Percentiles rank a stretch among this genome's conserved stretches.
These are phyloP conservation scores for Cucumis sativus DNA, from an alignment of 306 rosid species.

Conservation along the genomic window DNA sequence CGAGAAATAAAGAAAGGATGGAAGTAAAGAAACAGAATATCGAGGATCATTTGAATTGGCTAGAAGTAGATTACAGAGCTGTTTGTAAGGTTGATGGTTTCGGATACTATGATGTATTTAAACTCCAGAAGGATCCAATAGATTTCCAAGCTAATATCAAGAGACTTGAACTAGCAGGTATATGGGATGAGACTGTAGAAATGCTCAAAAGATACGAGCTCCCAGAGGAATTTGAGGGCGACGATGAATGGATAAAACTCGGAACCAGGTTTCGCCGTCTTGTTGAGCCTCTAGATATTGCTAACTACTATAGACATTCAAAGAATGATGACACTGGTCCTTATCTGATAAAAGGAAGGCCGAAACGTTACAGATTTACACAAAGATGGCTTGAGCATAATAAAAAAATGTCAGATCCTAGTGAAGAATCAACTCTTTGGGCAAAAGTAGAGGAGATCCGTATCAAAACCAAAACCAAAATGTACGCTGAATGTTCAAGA, in stretches of 20 bases:
- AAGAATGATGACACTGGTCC: slow-evolving; percentile 51
- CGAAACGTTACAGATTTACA: slow-evolving; percentile 41
- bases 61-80: slow-evolving; percentile 21
- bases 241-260: slow-evolving; percentile 17
- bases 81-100: slow-evolving; percentile 5
- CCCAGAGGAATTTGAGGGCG: slow-evolving; percentile 69
- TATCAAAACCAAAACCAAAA: neutral
- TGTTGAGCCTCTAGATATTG: slow-evolving; percentile 71
- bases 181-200: slow-evolving; percentile 64
- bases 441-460: slow-evolving; percentile 68
- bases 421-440: slow-evolving; percentile 53
- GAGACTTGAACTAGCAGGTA: slow-evolving; percentile 52
- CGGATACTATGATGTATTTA: slow-evolving; percentile 65
- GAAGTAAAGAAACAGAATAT: slow-evolving; percentile 2
- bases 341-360: slow-evolving; percentile 42
- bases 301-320: slow-evolving; percentile 63
- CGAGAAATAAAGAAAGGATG: slow-evolving; percentile 18
- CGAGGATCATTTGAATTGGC: neutral
- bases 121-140: slow-evolving; percentile 24
- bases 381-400: slow-evolving; percentile 65
- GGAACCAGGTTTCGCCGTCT: slow-evolving; percentile 49
- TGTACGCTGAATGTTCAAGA: neutral
- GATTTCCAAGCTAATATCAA: slow-evolving; percentile 68
- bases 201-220: slow-evolving; percentile 53
- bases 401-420: neutral